Percentiles rank a stretch among this genome's conserved stretches.
phyloP scores from a whole-genome alignment of 306 rosid genomes.

The Dryas alaskensis region DNA sequence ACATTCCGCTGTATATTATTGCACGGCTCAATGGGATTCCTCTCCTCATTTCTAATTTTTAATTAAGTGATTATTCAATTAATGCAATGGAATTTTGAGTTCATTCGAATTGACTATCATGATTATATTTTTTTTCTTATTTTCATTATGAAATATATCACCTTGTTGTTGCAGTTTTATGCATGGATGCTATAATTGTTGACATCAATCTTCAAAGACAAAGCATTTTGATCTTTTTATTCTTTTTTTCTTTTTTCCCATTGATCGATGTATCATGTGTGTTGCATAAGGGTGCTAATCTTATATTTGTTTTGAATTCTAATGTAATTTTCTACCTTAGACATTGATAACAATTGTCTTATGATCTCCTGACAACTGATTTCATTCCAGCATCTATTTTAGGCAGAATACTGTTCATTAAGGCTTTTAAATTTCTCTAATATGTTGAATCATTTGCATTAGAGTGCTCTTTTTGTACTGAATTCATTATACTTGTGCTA shows the following conservation, averaged over 20 bases:
- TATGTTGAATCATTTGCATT: background rate
- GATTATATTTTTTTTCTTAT: background rate
- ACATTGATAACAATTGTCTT: background rate
- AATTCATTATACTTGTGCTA: conserved; percentile 16
- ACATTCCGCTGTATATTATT: background rate
- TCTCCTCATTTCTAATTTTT: no score
- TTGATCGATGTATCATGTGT: background rate
- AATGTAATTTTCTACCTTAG: background rate
- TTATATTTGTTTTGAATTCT: background rate
- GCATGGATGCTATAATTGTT: conserved; percentile 5
- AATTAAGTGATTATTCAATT: background rate
- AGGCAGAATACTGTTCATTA: background rate
- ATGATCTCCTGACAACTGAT: background rate
- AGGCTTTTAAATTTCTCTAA: background rate
- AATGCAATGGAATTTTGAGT: no score
- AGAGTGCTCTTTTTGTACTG: conserved; percentile 7
- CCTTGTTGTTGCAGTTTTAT: background rate
- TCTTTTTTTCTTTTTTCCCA: background rate
- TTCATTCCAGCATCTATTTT: background rate
- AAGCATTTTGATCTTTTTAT: background rate
- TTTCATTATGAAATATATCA: background rate
- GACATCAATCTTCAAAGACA: background rate
- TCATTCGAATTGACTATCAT: background rate
- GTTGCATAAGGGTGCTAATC: background rate
- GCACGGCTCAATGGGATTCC: no score